These are phyloP conservation scores for Globisporangium ultimum DNA, from an alignment of 352 stramenopile genomes.

Conservation along the genomic window DNA sequence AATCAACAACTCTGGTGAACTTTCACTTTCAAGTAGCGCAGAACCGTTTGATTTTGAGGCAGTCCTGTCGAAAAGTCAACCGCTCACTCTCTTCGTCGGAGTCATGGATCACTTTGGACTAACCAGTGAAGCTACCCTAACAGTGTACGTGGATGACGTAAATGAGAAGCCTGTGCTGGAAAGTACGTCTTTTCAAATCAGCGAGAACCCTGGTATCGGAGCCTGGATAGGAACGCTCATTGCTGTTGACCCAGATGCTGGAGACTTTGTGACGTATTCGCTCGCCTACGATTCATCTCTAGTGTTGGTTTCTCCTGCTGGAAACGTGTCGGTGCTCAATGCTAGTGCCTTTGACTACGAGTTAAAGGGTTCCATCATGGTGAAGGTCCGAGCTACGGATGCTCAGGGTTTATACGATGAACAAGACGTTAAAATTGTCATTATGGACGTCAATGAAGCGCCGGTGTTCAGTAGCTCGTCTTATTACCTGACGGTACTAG, in stretches of 20 bases:
- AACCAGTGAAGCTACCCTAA: slow-evolving; percentile 29
- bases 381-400: slow-evolving; percentile 36
- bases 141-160: slow-evolving; percentile 43
- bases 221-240: slow-evolving; percentile 35
- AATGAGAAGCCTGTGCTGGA: slow-evolving; percentile 41
- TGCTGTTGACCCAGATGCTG: slow-evolving; percentile 31
- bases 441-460: slow-evolving; percentile 54
- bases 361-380: slow-evolving; percentile 25
- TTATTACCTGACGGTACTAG: slow-evolving; percentile 35
- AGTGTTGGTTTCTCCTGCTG: slow-evolving; percentile 29
- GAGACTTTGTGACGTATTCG: slow-evolving; percentile 23
- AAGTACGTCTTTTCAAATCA: slow-evolving; percentile 32
- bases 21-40: slow-evolving; percentile 17
- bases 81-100: slow-evolving; percentile 23
- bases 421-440: slow-evolving; percentile 33
- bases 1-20: slow-evolving; percentile 18
- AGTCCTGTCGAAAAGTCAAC: slow-evolving; percentile 16
- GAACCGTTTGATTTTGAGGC: slow-evolving; percentile 36
- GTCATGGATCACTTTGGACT: slow-evolving; percentile 35
- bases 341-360: slow-evolving; percentile 46
- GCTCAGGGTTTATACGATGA: slow-evolving; percentile 29
- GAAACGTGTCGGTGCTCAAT: slow-evolving; percentile 39
- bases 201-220: slow-evolving; percentile 40
- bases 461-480: slow-evolving; percentile 34
- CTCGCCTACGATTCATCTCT: slow-evolving; percentile 20